Evolutionary conservation across 225 moss, liverwort and hornwort species (phyloP).

Genomic region (Polytrichum formosum): DNA sequence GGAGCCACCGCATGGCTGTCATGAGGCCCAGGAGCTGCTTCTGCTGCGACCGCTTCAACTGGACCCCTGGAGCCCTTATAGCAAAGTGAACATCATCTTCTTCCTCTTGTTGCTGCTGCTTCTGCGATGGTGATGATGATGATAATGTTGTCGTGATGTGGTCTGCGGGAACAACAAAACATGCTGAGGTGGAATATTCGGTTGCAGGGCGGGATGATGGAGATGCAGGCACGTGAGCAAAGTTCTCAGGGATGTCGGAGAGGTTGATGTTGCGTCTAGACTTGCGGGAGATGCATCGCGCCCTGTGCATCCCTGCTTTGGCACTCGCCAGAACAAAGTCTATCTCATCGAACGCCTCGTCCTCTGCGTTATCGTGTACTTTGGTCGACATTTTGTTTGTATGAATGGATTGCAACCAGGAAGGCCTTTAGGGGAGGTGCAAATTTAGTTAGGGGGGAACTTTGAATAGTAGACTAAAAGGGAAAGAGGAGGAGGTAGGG

Average conservation of each 20-base stretch:
- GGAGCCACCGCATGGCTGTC: constrained; percentile 41
- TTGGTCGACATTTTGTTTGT: constrained; percentile 30
- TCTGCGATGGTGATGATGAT: no score
- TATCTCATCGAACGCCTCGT: constrained; percentile 33
- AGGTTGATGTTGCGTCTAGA: constrained; percentile 32
- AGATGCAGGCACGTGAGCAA: constrained; percentile 22
- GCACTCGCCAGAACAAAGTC: constrained; percentile 41
- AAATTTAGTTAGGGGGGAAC: no score
- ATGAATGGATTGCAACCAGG: no score
- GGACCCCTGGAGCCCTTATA: not conserved
- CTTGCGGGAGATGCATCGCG: constrained; percentile 38
- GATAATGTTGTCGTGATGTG: no score
- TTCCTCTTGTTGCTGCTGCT: no score
- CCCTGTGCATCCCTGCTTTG: constrained; percentile 21
- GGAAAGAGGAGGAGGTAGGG: no score
- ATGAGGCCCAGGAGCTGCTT: constrained; percentile 23
- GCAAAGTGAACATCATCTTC: no score
- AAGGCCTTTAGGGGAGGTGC: no score
- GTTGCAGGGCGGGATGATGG: constrained; percentile 11
- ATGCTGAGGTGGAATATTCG: no score
- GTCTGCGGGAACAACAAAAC: no score
- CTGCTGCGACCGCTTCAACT: constrained; percentile 3
- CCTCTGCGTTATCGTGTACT: constrained; percentile 35
- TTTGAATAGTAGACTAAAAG: no score
- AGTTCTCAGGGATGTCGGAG: constrained; percentile 54